phyloP scores from a whole-genome alignment of 179 eudicot genomes.

The Vitellaria paradoxa region DNA sequence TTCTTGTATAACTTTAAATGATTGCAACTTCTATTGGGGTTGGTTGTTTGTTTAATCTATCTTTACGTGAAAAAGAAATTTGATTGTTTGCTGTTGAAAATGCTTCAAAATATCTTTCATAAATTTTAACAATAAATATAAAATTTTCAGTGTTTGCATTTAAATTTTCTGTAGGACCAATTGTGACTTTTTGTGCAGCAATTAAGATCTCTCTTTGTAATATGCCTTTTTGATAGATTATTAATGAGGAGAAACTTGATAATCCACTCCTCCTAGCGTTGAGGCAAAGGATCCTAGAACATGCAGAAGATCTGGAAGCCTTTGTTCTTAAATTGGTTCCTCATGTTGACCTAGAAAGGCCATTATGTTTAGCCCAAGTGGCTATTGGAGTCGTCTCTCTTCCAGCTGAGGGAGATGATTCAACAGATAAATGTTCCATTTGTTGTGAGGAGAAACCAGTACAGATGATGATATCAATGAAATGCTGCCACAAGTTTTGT shows the following conservation, averaged over 20 bases:
- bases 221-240: conserved; percentile 44
- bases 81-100: not conserved
- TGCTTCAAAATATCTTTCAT: not conserved
- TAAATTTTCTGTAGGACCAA: no score
- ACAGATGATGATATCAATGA: conserved; percentile 51
- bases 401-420: conserved; percentile 25
- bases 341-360: conserved; percentile 37
- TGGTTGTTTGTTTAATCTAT: not conserved
- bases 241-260: conserved; percentile 35
- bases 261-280: conserved; percentile 61
- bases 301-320: conserved; percentile 38
- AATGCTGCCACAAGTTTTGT: conserved; percentile 75
- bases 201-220: no score
- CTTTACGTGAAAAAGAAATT: not conserved
- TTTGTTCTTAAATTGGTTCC: conserved; percentile 53
- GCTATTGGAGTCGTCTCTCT: conserved; percentile 60
- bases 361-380: conserved; percentile 59
- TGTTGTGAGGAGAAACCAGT: conserved; percentile 69
- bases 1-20: not conserved
- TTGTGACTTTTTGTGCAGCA: no score
- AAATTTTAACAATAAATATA: not conserved
- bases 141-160: no score
- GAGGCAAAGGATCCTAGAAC: conserved; percentile 57
- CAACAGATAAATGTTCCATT: conserved; percentile 50
- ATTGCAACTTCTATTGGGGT: not conserved